These are phyloP conservation scores for Recurvomyces mirabilis DNA, from an alignment of 495 filamentous ascomycete species.

Conservation along the genomic window DNA sequence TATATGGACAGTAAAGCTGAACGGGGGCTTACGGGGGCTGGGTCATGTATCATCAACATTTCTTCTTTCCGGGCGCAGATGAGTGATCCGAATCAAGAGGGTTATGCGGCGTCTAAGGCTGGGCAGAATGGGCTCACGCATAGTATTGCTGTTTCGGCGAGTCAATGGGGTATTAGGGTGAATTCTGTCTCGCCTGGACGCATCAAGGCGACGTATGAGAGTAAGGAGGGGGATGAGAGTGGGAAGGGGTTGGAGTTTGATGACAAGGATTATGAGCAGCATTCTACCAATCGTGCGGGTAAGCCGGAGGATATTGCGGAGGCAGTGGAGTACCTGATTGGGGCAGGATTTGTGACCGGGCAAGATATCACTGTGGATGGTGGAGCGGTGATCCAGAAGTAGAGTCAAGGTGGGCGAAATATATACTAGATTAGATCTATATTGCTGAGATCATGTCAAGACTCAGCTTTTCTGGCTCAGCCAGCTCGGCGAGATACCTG, in stretches of 20 bases:
- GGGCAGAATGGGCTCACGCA: slow-evolving; percentile 24
- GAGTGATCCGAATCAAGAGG: slow-evolving; percentile 23
- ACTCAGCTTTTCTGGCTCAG: too few species aligned
- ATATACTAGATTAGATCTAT: too few species aligned
- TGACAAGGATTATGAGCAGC: slow-evolving; percentile 19
- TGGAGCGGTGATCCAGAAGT: slow-evolving; percentile 9
- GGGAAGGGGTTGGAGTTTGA: slow-evolving; percentile 8
- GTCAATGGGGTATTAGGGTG: slow-evolving; percentile 17
- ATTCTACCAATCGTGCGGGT: slow-evolving; percentile 23
- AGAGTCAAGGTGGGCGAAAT: too few species aligned
- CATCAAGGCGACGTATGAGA: slow-evolving; percentile 23
- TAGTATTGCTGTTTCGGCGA: slow-evolving; percentile 17
- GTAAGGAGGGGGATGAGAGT: slow-evolving; percentile 19
- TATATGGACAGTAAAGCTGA: background rate
- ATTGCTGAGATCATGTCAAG: too few species aligned
- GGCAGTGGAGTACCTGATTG: slow-evolving; percentile 25
- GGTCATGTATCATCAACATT: slow-evolving; percentile 24
- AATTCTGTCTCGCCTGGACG: slow-evolving; percentile 23
- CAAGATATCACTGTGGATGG: slow-evolving; percentile 23
- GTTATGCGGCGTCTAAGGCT: slow-evolving; percentile 23
- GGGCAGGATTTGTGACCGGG: slow-evolving; percentile 22
- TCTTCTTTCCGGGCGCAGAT: slow-evolving; percentile 22
- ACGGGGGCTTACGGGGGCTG: background rate
- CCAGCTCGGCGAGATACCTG: too few species aligned
- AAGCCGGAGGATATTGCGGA: slow-evolving; percentile 23